Percentiles rank a stretch among this genome's conserved stretches.
Evolutionary conservation across 2,329 filamentous ascomycete species (phyloP).

Genomic region (Biscogniauxia sp.): DNA sequence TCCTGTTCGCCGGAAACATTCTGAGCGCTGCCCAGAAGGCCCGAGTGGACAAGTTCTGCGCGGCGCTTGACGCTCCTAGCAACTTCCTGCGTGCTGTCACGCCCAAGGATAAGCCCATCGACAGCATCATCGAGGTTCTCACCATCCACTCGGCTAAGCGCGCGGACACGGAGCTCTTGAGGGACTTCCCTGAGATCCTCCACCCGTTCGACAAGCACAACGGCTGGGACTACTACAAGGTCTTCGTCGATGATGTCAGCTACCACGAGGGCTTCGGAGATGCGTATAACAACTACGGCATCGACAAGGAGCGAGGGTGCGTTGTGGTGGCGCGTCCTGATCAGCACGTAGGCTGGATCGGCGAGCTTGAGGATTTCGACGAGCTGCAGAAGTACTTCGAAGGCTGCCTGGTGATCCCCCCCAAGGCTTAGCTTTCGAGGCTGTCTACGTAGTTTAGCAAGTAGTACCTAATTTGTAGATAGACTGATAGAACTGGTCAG

Average conservation of each 20-base stretch:
- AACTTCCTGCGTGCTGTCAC: constrained; percentile 24
- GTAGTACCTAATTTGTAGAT: background rate
- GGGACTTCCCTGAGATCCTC: constrained; percentile 49
- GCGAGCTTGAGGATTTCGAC: constrained; percentile 37
- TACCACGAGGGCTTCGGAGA: constrained; percentile 54
- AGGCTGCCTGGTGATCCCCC: constrained; percentile 23
- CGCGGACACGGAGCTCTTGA: constrained; percentile 45
- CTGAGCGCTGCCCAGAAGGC: constrained; percentile 40
- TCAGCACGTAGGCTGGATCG: constrained; percentile 57
- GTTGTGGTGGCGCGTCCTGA: constrained; percentile 63
- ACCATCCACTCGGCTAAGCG: constrained; percentile 58
- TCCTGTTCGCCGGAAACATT: constrained; percentile 62
- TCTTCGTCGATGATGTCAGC: constrained; percentile 53
- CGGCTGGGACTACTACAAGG: constrained; percentile 57
- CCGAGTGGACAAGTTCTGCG: constrained; percentile 48
- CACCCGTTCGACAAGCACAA: constrained; percentile 43
- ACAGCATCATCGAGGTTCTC: constrained; percentile 54
- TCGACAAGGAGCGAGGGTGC: constrained; percentile 55
- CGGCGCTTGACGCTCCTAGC: constrained; percentile 33
- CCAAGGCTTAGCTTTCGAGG: constrained; percentile 2
- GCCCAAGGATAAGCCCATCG: constrained; percentile 5
- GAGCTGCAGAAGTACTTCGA: constrained; percentile 36
- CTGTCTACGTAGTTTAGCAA: background rate
- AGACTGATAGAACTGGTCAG: background rate
- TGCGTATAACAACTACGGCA: constrained; percentile 56